Evolutionary conservation across 2,329 filamentous ascomycete genomes (phyloP), one percentile per base, ranked within the genome.

Genomic region (Fusarium abutilonis): DNA sequence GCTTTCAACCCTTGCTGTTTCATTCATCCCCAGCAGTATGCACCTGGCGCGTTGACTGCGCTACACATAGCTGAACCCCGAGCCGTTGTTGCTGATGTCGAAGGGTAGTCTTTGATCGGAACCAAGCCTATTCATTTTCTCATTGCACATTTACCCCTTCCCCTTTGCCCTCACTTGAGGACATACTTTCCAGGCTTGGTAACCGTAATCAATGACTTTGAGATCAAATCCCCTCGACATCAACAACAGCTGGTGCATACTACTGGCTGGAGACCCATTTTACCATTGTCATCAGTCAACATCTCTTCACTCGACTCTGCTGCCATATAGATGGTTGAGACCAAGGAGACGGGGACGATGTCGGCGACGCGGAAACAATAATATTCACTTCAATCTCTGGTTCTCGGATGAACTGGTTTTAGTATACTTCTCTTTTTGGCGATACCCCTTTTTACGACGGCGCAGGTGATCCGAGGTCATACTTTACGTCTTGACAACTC

Each of bases 371-470:
- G 50, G 58, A 56, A 64, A 67, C 51, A 66, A 70, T 63, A 60
- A 64, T 53, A 47, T 69, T 64, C 57, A 57, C 56, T 61, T 70
- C 60, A 39, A 65, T 61, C 58, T 70, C 47, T 60, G 47, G 49
- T 67, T 66, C 63, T 68, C 57, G 52, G 50, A 63, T 63, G 67
- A 57, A 61, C 46, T 58, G 60, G 63, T 52, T 57, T 56, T 70
- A 48, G 44, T 73, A 73, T 68, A 73, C 68, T 54, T 62, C 74
- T 74, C 67, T 70, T 64, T 52, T 68, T 63, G 70, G 70, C 69
- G 73, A 75, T 75, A 75, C 73, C 73, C 73, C 67, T 64, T 74
- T 73, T 63, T 57, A 60, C 56, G 58, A 69, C 43, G 60, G 52
- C 49, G 56, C 44, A 56, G 68, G 68, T 64, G 66, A 59, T 66